phyloP scores from a whole-genome alignment of 345 rosid genomes.

The Fremontodendron californicum region DNA sequence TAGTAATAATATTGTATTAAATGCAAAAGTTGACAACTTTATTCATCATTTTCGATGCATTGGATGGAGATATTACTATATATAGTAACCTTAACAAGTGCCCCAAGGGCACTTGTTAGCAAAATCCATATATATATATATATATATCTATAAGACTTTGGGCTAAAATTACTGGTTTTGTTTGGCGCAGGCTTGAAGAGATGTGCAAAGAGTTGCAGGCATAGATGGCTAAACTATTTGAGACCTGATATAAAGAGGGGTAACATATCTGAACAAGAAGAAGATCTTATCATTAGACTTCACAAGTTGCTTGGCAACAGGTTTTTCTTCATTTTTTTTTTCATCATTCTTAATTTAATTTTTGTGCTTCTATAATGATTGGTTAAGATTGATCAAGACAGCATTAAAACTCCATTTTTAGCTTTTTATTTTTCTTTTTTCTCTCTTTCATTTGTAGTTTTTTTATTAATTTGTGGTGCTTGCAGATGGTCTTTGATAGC shows the following conservation, averaged over 20 bases:
- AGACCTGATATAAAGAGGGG: constrained; percentile 46
- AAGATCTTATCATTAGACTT: constrained; percentile 39
- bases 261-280: constrained; percentile 35
- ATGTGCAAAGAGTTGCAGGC: constrained; percentile 45
- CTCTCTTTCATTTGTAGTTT: no score
- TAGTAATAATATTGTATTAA: no score
- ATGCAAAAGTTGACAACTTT: no score
- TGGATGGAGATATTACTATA: no score
- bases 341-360: not conserved
- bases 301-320: constrained; percentile 37
- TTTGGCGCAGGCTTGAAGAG: constrained; percentile 20
- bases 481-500: constrained; percentile 18
- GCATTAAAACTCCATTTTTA: no score
- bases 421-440: no score
- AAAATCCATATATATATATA: no score
- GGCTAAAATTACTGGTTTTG: not conserved
- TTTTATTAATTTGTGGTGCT: not conserved
- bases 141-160: no score
- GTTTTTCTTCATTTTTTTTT: not conserved
- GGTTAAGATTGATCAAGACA: no score
- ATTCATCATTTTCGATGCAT: no score
- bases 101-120: no score
- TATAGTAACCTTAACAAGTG: no score
- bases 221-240: constrained; percentile 39
- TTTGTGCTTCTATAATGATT: not conserved